Conservation (phyloP, 1,284 basidiomycete genomes). For the Inonotus obliquus region DNA sequence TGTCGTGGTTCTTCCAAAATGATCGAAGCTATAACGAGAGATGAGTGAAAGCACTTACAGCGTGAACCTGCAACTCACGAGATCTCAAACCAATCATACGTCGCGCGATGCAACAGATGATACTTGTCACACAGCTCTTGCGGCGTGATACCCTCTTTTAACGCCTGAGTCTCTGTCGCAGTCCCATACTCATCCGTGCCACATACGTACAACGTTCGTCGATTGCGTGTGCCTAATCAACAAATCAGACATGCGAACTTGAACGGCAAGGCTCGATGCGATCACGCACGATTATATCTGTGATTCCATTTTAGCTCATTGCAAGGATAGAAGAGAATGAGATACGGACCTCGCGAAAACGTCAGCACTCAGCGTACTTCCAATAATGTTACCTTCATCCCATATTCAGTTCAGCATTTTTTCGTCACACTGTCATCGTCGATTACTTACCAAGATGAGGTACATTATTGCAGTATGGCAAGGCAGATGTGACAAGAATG, state of each 20-base stretch:
- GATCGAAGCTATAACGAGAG: conserved; percentile 72
- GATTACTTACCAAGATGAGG: conserved; percentile 80
- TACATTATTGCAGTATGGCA: conserved; percentile 99
- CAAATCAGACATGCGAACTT: neutral
- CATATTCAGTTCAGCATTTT: neutral
- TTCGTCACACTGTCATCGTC: neutral
- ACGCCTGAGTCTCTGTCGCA: conserved; percentile 94
- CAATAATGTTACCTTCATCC: conserved; percentile 88
- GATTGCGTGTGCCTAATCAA: conserved; percentile 63
- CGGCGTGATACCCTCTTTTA: conserved; percentile 91
- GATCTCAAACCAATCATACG: conserved; percentile 94
- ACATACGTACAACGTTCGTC: conserved; percentile 81
- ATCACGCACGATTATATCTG: conserved; percentile 65
- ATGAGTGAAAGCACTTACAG: conserved; percentile 16
- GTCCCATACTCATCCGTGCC: conserved; percentile 99
- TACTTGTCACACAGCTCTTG: conserved; percentile 93
- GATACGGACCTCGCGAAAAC: conserved; percentile 85
- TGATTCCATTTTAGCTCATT: neutral
- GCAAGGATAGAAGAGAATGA: conserved; percentile 18
- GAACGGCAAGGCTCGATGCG: conserved; percentile 1
- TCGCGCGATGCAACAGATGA: conserved; percentile 82
- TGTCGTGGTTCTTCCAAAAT: conserved; percentile 95
- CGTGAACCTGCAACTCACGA: conserved; percentile 41
- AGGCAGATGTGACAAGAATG: conserved; percentile 89
- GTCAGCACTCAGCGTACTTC: conserved; percentile 92